phyloP scores from a whole-genome alignment of 768 basidiomycete species.

The Suillus luteus region DNA sequence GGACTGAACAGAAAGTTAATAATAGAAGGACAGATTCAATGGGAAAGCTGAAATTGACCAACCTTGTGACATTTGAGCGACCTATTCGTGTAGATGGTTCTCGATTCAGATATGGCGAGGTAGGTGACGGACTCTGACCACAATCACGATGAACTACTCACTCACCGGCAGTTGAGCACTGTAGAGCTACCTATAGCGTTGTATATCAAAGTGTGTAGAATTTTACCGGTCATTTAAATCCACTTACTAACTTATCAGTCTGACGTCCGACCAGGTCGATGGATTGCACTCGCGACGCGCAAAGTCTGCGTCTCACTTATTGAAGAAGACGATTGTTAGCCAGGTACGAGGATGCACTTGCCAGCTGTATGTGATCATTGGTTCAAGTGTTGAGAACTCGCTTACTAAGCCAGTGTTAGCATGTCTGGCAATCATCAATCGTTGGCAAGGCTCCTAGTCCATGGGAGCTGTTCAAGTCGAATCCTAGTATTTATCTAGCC shows the following conservation, averaged over 20 bases:
- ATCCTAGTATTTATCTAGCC: not conserved
- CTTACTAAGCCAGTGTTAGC: not conserved
- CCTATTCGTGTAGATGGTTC: not conserved
- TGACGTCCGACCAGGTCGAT: not conserved
- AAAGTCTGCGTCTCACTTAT: no score
- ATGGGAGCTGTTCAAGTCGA: not conserved
- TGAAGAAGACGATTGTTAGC: no score
- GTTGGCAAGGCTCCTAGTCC: not conserved
- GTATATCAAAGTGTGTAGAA: not conserved
- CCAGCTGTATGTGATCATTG: no score
- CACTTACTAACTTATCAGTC: not conserved
- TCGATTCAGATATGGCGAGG: not conserved
- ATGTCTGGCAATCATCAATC: conserved; percentile 1
- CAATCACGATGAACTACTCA: not conserved
- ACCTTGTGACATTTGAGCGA: not conserved
- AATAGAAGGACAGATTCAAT: not conserved
- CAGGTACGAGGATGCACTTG: no score
- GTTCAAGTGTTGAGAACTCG: no score
- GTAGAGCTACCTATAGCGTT: no score
- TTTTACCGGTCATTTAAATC: not conserved
- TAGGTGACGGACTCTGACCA: not conserved
- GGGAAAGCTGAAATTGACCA: not conserved
- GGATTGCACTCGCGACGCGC: no score
- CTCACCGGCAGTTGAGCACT: not conserved
- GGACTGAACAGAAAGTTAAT: not conserved